These are phyloP conservation scores for Mycogone perniciosa DNA, from an alignment of 2,329 filamentous ascomycete species.

Conservation along the genomic window DNA sequence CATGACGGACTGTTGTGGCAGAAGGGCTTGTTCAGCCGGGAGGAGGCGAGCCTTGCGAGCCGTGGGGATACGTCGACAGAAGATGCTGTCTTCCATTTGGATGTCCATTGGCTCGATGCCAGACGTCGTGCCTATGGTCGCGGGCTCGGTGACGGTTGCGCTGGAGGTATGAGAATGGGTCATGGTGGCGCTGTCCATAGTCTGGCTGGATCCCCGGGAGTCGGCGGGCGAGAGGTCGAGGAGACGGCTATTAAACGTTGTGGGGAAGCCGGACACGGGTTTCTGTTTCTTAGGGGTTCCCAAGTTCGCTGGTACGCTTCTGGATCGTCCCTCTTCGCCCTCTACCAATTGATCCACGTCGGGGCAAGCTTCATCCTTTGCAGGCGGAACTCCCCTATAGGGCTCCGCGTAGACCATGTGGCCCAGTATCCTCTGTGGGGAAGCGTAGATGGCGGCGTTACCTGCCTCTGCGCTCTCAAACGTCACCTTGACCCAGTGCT, in stretches of 20 bases:
- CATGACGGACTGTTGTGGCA: slow-evolving; percentile 59
- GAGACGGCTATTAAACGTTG: slow-evolving; percentile 32
- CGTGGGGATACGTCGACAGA: slow-evolving; percentile 58
- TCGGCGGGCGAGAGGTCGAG: slow-evolving; percentile 36
- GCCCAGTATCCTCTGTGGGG: slow-evolving; percentile 65
- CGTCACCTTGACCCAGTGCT: slow-evolving; percentile 87
- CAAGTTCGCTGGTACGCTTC: slow-evolving; percentile 29
- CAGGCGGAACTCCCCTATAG: slow-evolving; percentile 59
- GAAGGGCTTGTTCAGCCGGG: slow-evolving; percentile 63
- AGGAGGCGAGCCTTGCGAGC: slow-evolving; percentile 60
- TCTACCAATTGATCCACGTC: slow-evolving; percentile 39
- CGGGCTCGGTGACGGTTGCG: slow-evolving; percentile 36
- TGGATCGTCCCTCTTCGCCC: slow-evolving; percentile 26
- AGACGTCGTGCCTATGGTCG: slow-evolving; percentile 13
- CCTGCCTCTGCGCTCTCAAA: slow-evolving; percentile 70
- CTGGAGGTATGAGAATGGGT: slow-evolving; percentile 38
- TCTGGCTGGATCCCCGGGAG: slow-evolving; percentile 48
- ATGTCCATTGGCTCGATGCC: slow-evolving; percentile 25
- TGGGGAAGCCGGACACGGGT: slow-evolving; percentile 25
- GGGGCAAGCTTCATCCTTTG: slow-evolving; percentile 57
- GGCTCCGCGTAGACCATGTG: slow-evolving; percentile 65
- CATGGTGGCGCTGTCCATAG: slow-evolving; percentile 51
- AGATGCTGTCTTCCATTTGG: slow-evolving; percentile 35
- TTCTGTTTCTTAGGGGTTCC: slow-evolving; percentile 22
- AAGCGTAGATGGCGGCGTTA: slow-evolving; percentile 61